phyloP scores from a whole-genome alignment of 1,139 yeast species.

The Blastobotrys persicus region DNA sequence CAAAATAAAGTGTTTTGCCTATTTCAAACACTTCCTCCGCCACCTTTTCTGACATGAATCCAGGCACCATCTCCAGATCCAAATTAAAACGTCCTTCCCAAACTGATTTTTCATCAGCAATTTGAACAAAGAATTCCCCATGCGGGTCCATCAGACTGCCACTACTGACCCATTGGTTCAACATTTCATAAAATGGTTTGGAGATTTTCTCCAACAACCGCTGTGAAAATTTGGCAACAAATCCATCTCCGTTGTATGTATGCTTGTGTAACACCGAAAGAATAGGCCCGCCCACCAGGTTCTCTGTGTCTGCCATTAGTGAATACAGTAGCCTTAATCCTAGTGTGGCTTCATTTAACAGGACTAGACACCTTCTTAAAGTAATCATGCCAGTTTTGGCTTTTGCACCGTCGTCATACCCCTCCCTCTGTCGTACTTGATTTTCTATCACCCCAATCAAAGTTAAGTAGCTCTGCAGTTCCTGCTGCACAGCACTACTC shows the following conservation, averaged over 20 bases:
- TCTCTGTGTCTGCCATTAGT: constrained; percentile 39
- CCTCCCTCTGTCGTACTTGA: constrained; percentile 29
- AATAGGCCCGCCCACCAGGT: constrained; percentile 52
- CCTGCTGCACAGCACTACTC: constrained; percentile 52
- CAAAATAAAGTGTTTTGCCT: constrained; percentile 73
- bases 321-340: constrained; percentile 55
- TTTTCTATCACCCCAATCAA: constrained; percentile 54
- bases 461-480: constrained; percentile 53
- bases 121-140: constrained; percentile 65
- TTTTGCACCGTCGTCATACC: constrained; percentile 16
- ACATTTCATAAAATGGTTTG: constrained; percentile 60
- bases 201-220: constrained; percentile 50
- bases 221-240: constrained; percentile 45
- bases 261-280: constrained; percentile 52
- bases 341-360: constrained; percentile 51
- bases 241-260: constrained; percentile 62
- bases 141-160: constrained; percentile 60
- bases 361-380: constrained; percentile 44
- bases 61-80: constrained; percentile 51
- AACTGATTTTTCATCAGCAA: constrained; percentile 21
- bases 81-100: constrained; percentile 37
- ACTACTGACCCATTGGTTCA: constrained; percentile 64
- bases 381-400: constrained; percentile 28
- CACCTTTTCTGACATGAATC: constrained; percentile 48
- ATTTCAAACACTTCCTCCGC: constrained; percentile 64